Evolutionary conservation across 202 grass and related monocot genomes (phyloP).

Genomic region (Digitaria exilis): DNA sequence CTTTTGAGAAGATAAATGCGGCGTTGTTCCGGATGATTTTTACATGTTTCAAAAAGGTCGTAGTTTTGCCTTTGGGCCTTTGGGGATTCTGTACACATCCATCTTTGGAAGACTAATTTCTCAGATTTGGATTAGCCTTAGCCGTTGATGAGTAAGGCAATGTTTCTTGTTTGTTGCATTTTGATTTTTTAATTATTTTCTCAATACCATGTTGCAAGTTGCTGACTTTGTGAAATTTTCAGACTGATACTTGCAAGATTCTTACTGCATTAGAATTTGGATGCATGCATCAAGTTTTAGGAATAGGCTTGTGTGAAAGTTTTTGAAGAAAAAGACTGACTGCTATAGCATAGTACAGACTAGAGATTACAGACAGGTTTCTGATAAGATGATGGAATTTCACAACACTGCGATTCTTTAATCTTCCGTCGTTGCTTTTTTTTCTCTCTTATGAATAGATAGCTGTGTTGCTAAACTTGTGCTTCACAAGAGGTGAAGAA

Average conservation of each 20-base stretch:
- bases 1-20: neutral
- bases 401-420: neutral
- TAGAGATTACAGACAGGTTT: neutral
- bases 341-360: neutral
- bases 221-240: neutral
- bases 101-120: conserved; percentile 1
- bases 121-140: neutral
- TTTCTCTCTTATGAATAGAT: neutral
- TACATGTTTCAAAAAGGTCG: neutral
- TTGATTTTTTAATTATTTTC: neutral
- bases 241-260: neutral
- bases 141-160: neutral
- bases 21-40: neutral
- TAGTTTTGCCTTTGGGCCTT: neutral
- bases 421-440: neutral
- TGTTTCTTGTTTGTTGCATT: conserved; percentile 20
- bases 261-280: neutral
- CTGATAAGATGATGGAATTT: neutral
- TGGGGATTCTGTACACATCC: neutral
- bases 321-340: neutral
- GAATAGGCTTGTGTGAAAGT: neutral
- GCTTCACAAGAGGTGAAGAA: neutral
- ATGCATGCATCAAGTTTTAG: neutral
- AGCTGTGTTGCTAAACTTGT: neutral
- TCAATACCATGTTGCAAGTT: neutral